A percentile compares a stretch with the other conserved stretches of the same genome.
These are phyloP conservation scores for Oenanthe javanica DNA, from an alignment of 140 eudicot species.

Conservation along the genomic window DNA sequence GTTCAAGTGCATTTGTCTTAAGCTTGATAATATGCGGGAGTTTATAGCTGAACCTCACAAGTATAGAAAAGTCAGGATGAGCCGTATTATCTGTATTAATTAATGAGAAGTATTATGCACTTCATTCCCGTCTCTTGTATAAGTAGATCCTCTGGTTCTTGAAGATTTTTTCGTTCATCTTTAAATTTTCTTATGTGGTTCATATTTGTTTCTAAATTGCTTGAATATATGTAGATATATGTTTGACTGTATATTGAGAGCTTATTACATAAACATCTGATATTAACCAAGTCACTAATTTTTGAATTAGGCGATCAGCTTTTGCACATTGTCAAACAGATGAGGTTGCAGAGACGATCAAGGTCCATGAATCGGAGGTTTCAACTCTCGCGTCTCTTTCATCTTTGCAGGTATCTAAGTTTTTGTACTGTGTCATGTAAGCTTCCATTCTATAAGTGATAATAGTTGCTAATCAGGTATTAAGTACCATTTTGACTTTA, in stretches of 20 bases:
- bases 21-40: neutral
- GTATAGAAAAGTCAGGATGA: neutral
- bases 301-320: conserved; percentile 54
- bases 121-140: neutral
- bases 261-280: neutral
- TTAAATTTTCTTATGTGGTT: neutral
- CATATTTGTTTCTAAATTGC: no score
- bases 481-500: neutral
- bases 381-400: conserved; percentile 59
- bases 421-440: neutral
- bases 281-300: neutral
- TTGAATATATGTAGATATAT: neutral
- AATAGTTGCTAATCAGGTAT: neutral
- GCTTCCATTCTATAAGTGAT: neutral
- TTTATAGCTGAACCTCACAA: neutral
- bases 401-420: conserved; percentile 47
- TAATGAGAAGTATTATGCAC: neutral
- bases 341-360: conserved; percentile 41
- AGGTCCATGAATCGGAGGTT: conserved; percentile 58
- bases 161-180: neutral
- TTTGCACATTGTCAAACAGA: conserved; percentile 61
- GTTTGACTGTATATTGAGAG: neutral
- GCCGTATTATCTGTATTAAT: neutral
- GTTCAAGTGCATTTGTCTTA: neutral
- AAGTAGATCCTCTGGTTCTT: neutral